Base-by-base conservation (phyloP, 139 green algal species). In the Auxenochlorella protothecoides region DNA sequence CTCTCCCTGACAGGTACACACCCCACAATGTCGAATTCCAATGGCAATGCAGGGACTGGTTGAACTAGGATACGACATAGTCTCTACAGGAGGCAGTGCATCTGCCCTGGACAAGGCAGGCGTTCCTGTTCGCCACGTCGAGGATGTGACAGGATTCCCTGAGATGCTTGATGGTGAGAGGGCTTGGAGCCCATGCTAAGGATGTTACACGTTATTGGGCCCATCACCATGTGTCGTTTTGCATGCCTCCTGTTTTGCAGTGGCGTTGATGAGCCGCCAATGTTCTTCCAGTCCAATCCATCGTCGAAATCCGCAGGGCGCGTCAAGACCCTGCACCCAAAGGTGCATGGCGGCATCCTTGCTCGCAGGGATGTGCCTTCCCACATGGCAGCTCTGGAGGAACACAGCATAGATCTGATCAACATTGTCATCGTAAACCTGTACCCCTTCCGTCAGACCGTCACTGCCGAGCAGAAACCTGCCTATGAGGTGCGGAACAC, bases 271-370 rank as follows among this genome's bases (percentile, higher is more conserved):
- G 61, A 15, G 27, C 63, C 13, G 7, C 12, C 16, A 2, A 13
- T 9, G 53, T 59, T n/a, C 55, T n/a, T 56, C 65, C 70, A 63
- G 27, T n/a, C 4, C 51, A 53, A 75, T 51, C 62, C 52, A 65
- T 55, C 12, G 60, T 4, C 5, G 44, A 44, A 44, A 44, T 44
- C 27, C 27, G 52, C 83, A 93, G 94, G 94, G 9, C 84, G 95
- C 10, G 95, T 99, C 12, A 99, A 99, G 86, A 99, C 95, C 54
- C 85, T 99, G 66, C 95, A 99, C 78, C 95, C 95, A 5, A 89
- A 79, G 3, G 88, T 99, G 59, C 95, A 99, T 73, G 95, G 92
- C 53, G 95, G 95, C 66, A 97, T 99, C 79, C 88, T 99, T 51
- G 95, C 94, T 0, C 86, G 87, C 51, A 85, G 95, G 5, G 86